These are phyloP conservation scores for Gossypium mustelinum DNA, from an alignment of 345 rosid genomes.

Conservation along the genomic window DNA sequence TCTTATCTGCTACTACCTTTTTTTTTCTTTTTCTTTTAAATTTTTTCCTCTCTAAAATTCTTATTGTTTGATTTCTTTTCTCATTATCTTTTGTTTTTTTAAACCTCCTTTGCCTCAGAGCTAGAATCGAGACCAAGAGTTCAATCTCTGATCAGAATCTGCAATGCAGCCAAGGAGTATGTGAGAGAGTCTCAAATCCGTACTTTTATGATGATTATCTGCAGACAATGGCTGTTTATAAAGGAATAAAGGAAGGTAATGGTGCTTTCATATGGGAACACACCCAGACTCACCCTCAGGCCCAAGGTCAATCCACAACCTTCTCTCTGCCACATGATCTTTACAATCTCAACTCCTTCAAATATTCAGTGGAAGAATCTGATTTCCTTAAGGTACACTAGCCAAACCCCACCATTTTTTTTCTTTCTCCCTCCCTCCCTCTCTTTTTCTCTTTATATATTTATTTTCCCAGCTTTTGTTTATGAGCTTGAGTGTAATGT, in stretches of 20 bases:
- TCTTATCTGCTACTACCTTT: constrained; percentile 15
- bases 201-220: constrained; percentile 35
- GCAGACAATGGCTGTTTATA: constrained; percentile 28
- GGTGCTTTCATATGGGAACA: constrained; percentile 44
- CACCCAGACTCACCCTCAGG: neutral
- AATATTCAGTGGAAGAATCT: constrained; percentile 28
- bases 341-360: constrained; percentile 16
- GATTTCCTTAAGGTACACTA: constrained; percentile 39
- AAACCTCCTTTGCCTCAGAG: constrained; percentile 17
- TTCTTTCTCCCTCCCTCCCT: neutral
- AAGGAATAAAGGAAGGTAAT: constrained; percentile 31
- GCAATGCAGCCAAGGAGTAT: constrained; percentile 46
- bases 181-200: constrained; percentile 33
- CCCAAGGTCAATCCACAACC: constrained; percentile 22
- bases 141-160: constrained; percentile 41
- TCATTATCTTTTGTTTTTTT: neutral
- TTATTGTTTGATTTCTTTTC: constrained; percentile 19
- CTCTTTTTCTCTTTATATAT: neutral
- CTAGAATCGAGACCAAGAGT: constrained; percentile 44
- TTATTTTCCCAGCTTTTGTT: constrained; percentile 23
- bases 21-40: neutral
- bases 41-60: constrained; percentile 8
- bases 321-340: constrained; percentile 27
- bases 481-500: constrained; percentile 31
- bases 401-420: neutral